Base-by-base conservation (phyloP, 441 rosid genomes). In the Theobroma grandiflorum region DNA sequence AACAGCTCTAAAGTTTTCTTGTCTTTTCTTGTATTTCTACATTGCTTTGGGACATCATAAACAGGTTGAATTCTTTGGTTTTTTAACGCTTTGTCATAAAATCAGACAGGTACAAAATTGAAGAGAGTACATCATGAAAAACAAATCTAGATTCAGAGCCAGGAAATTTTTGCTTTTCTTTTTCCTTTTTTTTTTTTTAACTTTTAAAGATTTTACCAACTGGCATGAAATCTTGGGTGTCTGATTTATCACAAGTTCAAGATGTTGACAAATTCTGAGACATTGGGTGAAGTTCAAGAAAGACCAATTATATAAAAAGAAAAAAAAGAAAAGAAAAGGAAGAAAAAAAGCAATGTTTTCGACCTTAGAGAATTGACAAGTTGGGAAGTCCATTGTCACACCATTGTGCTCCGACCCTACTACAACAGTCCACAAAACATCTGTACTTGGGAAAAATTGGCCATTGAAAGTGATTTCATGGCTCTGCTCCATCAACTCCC, bases 211-310 rank as follows among this genome's bases (percentile, higher is more conserved):
- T 65, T 65, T 37, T 65, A 47, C 8, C 22, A 18, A 38, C 18
- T 6, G 59, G 38, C 68, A 45, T 10, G 16, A 66, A 11, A 8
- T 45, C 59, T 35, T 49, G 62, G 40, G 1, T 31, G 58, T 69
- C 57, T 42, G 75, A 66, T 6, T 53, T 42, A 65, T 76, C 52
- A 26, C 6, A 53, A 47, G 81, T 16, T 62, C 4, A 70, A 18
- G 67, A 40, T 63, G 82, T 12, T 40, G 82, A 80, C 68, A 65
- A 74, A 80, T 49, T 50, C 26, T 16, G 45, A 52, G 61, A 33
- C 45, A 65, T 10, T 14, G 66, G 65, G 74, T 2, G 59, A 74
- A 43, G 62, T 62, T 53, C 61, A 77, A 62, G 81, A 52, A 71
- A 40, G 63, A 22, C 20, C 14, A 58, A 20, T 62, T 11, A 33